Evolutionary conservation across 2,329 filamentous ascomycete species (phyloP), one percentile per base, ranked within the genome.

Genomic region (Fusarium verticillioides): DNA sequence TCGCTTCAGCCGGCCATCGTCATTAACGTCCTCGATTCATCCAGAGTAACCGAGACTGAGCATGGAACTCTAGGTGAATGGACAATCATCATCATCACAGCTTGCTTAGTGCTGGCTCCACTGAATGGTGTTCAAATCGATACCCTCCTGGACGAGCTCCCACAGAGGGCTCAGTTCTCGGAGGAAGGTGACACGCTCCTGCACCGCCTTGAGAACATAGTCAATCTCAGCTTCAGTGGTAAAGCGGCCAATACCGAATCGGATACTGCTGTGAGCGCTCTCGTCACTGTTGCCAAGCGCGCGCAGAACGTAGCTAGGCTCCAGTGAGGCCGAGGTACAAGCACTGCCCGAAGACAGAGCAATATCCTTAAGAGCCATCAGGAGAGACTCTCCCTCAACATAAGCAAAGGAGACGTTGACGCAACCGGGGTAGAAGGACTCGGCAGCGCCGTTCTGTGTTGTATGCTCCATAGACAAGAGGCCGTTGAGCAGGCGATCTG

Each of bases 331-430:
- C 9, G 96, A 98, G 5, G 96, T 99, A 84, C 96, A 99, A 10
- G 96, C 96, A 79, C 95, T 98, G 64, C 96, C 96, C 0, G 96
- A 99, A 11, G 96, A 98, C 40, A 99, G 86, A 1, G 96, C 96
- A 83, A 99, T 98, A 77, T 99, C 96, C 84, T 99, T 99, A 50
- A 99, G 86, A 0, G 96, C 96, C 96, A 99, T 99, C 72, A 99
- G 88, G 3, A 99, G 91, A 5, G 96, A 98, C 84, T 99, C 96
- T 75, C 96, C 96, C 84, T 99, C 96, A 9, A 99, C 95, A 79
- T 99, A 99, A 39, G 96, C 96, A 80, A 99, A 99, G 0, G 96
- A 99, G 16, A 99, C 93, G 82, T 99, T 99, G 70, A 99, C 96
- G 78, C 96, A 99, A 72, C 96, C 96, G 4, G 96, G 95, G 81